Evolutionary conservation across 208 protist genomes (phyloP), one percentile per base, ranked within the genome.

Genomic region (Trypanosomatidae sp.): DNA sequence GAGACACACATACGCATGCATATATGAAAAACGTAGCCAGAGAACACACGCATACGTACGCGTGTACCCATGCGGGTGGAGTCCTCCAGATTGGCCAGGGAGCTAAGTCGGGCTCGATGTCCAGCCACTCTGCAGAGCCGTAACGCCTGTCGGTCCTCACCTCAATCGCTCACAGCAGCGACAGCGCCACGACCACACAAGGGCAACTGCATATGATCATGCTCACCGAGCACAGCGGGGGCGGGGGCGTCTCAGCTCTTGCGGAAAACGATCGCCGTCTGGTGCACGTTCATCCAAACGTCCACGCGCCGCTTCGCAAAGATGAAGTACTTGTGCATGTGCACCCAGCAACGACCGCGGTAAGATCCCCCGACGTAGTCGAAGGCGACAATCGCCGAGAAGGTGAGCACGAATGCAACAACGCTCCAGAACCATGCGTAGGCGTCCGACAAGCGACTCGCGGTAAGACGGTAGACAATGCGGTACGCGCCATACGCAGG

Each of bases 251-350:
- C 44, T 78, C 73, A 90, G 2, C 77, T 15, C 69, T 74, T 82
- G 12, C n/a, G 8, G 8, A 28, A 17, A 41, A 82, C 72, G 22
- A 95, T 49, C 5, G 88, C 80, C 2, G 80, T 86, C 25, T 87
- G 81, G 60, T 90, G 80, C 41, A 81, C 79, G 22, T 87, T 87
- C 83, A 86, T 91, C 55, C 81, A 80, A 33, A 91, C 87, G 59
- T 91, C 84, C 19, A 86, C 49, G 6, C 89, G 84, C 5, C 88
- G 90, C 71, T 88, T 86, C 15, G 73, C 77, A n/a, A 96, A 74
- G 62, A 96, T 90, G 58, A 94, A 56, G 73, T 93, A 89, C 69
- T 94, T 94, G n/a, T 92, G 87, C 80, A 92, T 77, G 73, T 94
- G 78, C 56, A 94, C 85, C 92, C 92, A 96, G 3, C 69, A 77